Base-by-base conservation (phyloP, 352 stramenopile species). In the Phytopythium cucurbitacearum region DNA sequence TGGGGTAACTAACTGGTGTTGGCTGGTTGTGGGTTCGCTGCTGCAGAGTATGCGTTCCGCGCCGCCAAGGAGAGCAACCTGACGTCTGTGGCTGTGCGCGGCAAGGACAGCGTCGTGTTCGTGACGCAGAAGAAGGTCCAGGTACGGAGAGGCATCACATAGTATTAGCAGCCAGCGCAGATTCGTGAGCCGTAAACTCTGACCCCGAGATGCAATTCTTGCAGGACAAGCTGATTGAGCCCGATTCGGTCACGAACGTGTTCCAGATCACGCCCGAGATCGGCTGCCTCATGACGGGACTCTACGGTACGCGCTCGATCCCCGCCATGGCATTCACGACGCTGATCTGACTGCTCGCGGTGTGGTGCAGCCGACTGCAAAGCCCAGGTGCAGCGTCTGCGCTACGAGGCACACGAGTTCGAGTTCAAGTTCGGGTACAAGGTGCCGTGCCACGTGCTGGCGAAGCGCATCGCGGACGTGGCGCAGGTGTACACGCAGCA, bases 71-170 rank as follows among this genome's bases (percentile, higher is more conserved):
- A 89, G 56, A 86, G 76, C 56, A 97, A 93, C 28, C 73, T 99
- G 34, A 99, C 97, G 41, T 98, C 95, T 0, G 92, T 99, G 15
- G 97, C 95, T 28, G 87, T 99, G 33, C 85, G 96, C 34, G 97
- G 97, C 28, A 90, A 87, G 58, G 92, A 99, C 61, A 96, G 84
- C 57, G 80, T 69, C 28, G 95, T 96, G 13, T 92, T 99, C 39
- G 96, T 99, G 37, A 99, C 97, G 0, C 97, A 99, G 75, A 99
- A 99, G 72, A 99, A 99, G 73, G 96, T 99, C 36, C 90, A 97
- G 65, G 96, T 95, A 59, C 40, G 60, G 21, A 28, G 21, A 28
- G 21, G 21, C 21, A 28, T 28, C 21, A 28, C 21, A 28, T 28
- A 28, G 21, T 28, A 28, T 28, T 28, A 28, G 21, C 21, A 28